Evolutionary conservation across 768 basidiomycete species (phyloP).

Genomic region (Suillus ampliporus): DNA sequence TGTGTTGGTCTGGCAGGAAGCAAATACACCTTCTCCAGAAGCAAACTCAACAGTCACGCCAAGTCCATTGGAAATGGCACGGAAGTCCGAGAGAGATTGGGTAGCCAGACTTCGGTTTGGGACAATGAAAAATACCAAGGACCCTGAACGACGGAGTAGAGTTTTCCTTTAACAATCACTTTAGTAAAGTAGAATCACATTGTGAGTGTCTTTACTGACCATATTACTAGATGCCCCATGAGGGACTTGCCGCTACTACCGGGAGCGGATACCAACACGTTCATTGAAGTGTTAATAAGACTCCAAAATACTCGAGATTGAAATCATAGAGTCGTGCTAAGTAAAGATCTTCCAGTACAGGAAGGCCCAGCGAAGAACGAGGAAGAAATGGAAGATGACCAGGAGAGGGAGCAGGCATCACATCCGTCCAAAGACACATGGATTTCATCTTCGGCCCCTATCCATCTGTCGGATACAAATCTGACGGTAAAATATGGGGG

Average conservation of each 20-base stretch:
- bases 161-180: slow-evolving; percentile 54
- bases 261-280: slow-evolving; percentile 80
- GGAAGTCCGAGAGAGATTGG: slow-evolving; percentile 63
- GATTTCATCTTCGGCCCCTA: slow-evolving; percentile 85
- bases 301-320: slow-evolving; percentile 90
- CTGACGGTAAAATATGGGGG: slow-evolving; percentile 76
- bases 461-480: slow-evolving; percentile 89
- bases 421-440: slow-evolving; percentile 61
- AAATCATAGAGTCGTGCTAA: slow-evolving; percentile 56
- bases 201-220: slow-evolving; percentile 54
- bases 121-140: slow-evolving; percentile 67
- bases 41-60: slow-evolving; percentile 46
- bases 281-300: slow-evolving; percentile 65
- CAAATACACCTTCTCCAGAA: slow-evolving; percentile 39
- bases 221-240: slow-evolving; percentile 69
- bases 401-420: slow-evolving; percentile 73
- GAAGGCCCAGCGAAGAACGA: slow-evolving; percentile 53
- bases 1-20: slow-evolving; percentile 43
- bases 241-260: slow-evolving; percentile 82
- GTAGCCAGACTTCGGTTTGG: slow-evolving; percentile 62
- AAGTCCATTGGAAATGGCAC: slow-evolving; percentile 41
- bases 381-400: slow-evolving; percentile 77
- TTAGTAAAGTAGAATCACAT: slow-evolving; percentile 12
- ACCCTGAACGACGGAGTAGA: slow-evolving; percentile 46
- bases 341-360: slow-evolving; percentile 51